Percentiles rank a stretch among this genome's conserved stretches.
phyloP scores from a whole-genome alignment of 108 stramenopile genomes.

The Skeletonema potamos region DNA sequence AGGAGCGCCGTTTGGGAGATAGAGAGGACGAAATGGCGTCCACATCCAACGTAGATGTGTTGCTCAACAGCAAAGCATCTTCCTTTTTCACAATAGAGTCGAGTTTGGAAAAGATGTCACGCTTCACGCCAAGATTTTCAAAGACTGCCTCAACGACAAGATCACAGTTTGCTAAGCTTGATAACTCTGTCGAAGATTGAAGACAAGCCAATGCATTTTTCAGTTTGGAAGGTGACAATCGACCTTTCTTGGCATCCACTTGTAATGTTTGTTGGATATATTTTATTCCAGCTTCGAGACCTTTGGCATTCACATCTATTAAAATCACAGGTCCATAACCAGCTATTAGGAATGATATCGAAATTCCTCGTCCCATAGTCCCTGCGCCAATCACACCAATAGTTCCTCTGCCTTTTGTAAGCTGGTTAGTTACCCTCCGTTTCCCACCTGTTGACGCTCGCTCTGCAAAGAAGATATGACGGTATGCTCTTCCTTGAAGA shows the following conservation, averaged over 20 bases:
- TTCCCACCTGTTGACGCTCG: conserved; percentile 58
- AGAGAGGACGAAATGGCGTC: conserved; percentile 88
- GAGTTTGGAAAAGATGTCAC: conserved; percentile 85
- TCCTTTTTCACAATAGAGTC: conserved; percentile 65
- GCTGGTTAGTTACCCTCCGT: background rate
- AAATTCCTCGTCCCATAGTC: conserved; percentile 97
- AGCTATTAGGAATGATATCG: conserved; percentile 87
- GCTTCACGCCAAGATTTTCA: conserved; percentile 93
- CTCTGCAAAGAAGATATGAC: conserved; percentile 96
- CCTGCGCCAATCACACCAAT: conserved; percentile 94
- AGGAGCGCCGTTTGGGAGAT: conserved; percentile 52
- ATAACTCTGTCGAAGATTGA: conserved; percentile 36
- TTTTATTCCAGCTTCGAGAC: conserved; percentile 64
- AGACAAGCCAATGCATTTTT: conserved; percentile 15
- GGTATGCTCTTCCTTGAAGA: conserved; percentile 77
- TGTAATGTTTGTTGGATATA: conserved; percentile 60
- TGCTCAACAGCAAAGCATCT: conserved; percentile 58
- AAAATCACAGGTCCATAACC: conserved; percentile 82
- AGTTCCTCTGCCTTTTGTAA: conserved; percentile 21
- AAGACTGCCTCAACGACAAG: conserved; percentile 96
- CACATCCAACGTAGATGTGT: conserved; percentile 94
- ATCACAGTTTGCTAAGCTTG: conserved; percentile 56
- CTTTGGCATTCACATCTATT: conserved; percentile 80
- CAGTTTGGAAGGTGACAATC: conserved; percentile 43
- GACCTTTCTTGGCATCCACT: conserved; percentile 56